Evolutionary conservation across 768 basidiomycete species (phyloP).

Genomic region (Naematelia encephala): DNA sequence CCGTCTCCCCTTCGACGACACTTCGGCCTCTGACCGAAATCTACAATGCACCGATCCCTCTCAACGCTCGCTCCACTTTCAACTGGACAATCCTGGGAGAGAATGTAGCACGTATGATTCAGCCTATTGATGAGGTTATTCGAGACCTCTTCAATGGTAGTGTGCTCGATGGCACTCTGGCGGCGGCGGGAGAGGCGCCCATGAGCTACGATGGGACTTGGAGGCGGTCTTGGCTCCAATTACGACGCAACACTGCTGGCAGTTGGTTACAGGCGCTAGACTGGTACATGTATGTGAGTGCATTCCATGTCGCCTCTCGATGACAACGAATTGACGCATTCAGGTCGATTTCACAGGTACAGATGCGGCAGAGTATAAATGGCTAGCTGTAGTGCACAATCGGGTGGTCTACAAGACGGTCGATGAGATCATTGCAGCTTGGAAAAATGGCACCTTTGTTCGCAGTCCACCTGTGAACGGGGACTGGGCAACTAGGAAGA

Average conservation of each 20-base stretch:
- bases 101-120: constrained; percentile 3
- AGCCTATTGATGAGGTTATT: constrained; percentile 9
- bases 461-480: constrained; percentile 50
- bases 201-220: constrained; percentile 63
- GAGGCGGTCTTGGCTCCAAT: constrained; percentile 50
- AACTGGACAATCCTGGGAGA: constrained; percentile 45
- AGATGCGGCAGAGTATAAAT: constrained; percentile 57
- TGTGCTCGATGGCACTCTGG: constrained; percentile 54
- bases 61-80: constrained; percentile 51
- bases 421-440: constrained; percentile 59
- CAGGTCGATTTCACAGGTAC: constrained; percentile 61
- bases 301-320: neutral
- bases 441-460: constrained; percentile 57
- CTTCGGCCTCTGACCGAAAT: constrained; percentile 46
- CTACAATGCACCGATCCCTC: constrained; percentile 53
- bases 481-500: constrained; percentile 55
- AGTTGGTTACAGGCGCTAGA: constrained; percentile 13
- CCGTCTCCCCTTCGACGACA: constrained; percentile 53
- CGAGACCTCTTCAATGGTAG: constrained; percentile 58
- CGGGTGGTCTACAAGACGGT: constrained; percentile 58
- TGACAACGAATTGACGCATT: neutral
- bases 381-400: constrained; percentile 62
- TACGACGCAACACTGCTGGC: constrained; percentile 3
- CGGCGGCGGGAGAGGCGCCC: constrained; percentile 59
- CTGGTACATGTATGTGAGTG: constrained; percentile 49